Evolutionary conservation across 768 basidiomycete genomes (phyloP).

Genomic region (Peribolospora baueri): DNA sequence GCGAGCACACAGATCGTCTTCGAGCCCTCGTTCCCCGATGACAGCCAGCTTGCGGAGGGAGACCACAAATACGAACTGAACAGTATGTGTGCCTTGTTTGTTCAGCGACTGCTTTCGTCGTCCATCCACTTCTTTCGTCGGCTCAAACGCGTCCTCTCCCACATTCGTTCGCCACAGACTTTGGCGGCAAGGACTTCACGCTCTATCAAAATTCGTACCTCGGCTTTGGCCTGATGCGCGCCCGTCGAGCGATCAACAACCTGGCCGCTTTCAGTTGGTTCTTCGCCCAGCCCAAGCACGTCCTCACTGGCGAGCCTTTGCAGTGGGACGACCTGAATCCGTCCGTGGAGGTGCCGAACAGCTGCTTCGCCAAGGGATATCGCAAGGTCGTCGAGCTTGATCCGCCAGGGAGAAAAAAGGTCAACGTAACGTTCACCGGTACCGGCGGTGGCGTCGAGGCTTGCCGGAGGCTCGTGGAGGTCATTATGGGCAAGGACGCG

Average conservation of each 20-base stretch:
- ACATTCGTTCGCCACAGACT: slow-evolving; percentile 15
- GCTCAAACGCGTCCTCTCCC: too few species aligned
- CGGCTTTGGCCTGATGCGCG: slow-evolving; percentile 83
- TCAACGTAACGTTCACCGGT: slow-evolving; percentile 66
- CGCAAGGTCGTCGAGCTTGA: slow-evolving; percentile 38
- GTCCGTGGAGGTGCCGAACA: slow-evolving; percentile 35
- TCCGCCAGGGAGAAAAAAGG: slow-evolving; percentile 21
- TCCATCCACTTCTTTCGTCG: too few species aligned
- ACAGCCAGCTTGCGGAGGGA: slow-evolving; percentile 36
- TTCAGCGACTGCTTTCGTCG: too few species aligned
- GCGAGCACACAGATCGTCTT: slow-evolving; percentile 97
- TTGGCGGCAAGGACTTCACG: slow-evolving; percentile 43
- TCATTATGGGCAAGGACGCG: slow-evolving; percentile 89
- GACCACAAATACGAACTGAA: slow-evolving; percentile 72
- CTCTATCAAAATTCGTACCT: slow-evolving; percentile 95
- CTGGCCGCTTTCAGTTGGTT: slow-evolving; percentile 63
- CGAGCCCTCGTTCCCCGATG: slow-evolving; percentile 41
- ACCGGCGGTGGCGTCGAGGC: slow-evolving; percentile 61
- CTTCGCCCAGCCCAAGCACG: slow-evolving; percentile 3
- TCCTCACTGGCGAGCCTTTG: slow-evolving; percentile 3
- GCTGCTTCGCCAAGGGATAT: slow-evolving; percentile 53
- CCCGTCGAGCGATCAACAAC: slow-evolving; percentile 57
- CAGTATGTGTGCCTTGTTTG: too few species aligned
- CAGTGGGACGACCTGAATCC: slow-evolving; percentile 20
- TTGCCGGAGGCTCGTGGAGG: slow-evolving; percentile 55